phyloP scores from a whole-genome alignment of 768 basidiomycete species.

The Leccinum imitatum region DNA sequence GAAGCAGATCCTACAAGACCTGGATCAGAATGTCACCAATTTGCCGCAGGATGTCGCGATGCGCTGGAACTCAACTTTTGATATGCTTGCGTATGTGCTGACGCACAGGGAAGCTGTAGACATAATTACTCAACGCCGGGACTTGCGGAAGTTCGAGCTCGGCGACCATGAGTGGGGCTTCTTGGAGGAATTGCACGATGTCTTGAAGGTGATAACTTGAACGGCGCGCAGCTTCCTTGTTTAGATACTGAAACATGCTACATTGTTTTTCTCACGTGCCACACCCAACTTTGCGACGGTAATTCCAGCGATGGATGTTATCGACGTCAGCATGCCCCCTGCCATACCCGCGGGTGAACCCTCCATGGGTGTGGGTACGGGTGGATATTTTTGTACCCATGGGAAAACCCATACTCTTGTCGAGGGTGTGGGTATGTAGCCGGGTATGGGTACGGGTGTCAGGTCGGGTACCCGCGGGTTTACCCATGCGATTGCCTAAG shows the following conservation, averaged over 20 bases:
- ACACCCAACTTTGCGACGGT: neutral
- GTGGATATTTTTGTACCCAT: neutral
- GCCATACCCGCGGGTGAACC: neutral
- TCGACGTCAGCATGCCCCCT: neutral
- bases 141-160: slow-evolving; percentile 25
- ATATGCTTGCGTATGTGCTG: slow-evolving; percentile 23
- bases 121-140: slow-evolving; percentile 14
- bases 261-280: neutral
- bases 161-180: slow-evolving; percentile 34
- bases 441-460: neutral
- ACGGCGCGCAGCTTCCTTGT: no score
- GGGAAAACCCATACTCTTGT: neutral
- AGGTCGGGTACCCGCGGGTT: neutral
- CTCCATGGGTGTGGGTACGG: neutral
- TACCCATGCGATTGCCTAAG: neutral
- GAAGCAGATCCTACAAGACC: slow-evolving; percentile 11
- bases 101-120: slow-evolving; percentile 24
- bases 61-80: slow-evolving; percentile 3
- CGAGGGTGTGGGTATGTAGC: neutral
- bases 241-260: neutral
- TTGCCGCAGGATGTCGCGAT: slow-evolving; percentile 14
- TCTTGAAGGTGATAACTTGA: slow-evolving; percentile 28
- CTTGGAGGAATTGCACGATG: slow-evolving; percentile 28
- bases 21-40: slow-evolving; percentile 1
- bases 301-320: neutral